Evolutionary conservation across 2,329 filamentous ascomycete genomes (phyloP), one percentile per base, ranked within the genome.

Genomic region (Penicillium sp.): DNA sequence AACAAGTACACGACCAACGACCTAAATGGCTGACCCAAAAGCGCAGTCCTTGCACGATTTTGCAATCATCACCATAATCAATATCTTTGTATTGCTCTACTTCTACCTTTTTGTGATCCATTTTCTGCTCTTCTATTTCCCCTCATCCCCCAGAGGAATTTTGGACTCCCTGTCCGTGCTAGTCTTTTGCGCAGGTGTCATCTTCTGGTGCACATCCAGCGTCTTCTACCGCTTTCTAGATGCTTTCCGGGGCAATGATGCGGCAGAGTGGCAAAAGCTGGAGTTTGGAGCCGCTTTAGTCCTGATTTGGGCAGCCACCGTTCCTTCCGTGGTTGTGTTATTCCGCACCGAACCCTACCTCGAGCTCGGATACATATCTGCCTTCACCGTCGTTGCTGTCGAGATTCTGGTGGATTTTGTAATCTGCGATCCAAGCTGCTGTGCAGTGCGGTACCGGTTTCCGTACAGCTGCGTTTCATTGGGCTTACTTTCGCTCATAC

Each of bases 201-300:
- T 32, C 31, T 6, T 32, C 31, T 32, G 31, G 31, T 32, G 31
- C 31, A n/a, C 6, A 5, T 32, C 31, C 31, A 32, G 31, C 31
- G 13, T n/a, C 13, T 15, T 32, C 15, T 32, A 32, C 7, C 31
- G 31, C 15, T n/a, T 32, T 15, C 31, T 32, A 32, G 6, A 32
- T n/a, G 45, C 43, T 5, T 24, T 51, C 37, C 31, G 43, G 6
- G 47, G 44, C 13, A 42, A 39, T 12, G n/a, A 50, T 26, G 44
- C 53, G 19, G 43, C 28, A 39, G 32, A 48, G 10, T 45, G 47
- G 50, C 47, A 52, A 21, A 51, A 48, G 29, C 44, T 53, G 21
- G 53, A 55, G 44, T 32, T 45, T 34, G 50, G 32, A 19, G 47
- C 40, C 12, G 39, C 17, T 12, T 34, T 53, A 12, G 13, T 53